A percentile compares a stretch with the other conserved stretches of the same genome.
Evolutionary conservation across 2,329 filamentous ascomycete species (phyloP).

Genomic region (Phialophora expanda): DNA sequence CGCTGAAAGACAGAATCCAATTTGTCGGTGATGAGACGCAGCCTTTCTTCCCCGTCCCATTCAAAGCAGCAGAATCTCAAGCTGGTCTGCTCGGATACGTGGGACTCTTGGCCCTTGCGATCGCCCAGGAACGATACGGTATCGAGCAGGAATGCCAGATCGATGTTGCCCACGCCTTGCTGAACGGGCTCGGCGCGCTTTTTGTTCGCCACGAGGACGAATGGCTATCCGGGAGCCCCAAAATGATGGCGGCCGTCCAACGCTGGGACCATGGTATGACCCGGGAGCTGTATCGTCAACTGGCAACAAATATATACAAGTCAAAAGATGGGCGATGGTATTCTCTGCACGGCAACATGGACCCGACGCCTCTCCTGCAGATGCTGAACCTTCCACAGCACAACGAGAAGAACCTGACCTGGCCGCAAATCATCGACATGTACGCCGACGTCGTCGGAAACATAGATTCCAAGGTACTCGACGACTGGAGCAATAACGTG

Average conservation of each 20-base stretch:
- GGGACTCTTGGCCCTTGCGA: slow-evolving; percentile 63
- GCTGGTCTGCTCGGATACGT: slow-evolving; percentile 65
- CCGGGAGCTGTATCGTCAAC: slow-evolving; percentile 20
- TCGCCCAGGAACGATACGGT: slow-evolving; percentile 62
- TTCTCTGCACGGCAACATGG: slow-evolving; percentile 34
- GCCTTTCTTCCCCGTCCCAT: slow-evolving; percentile 52
- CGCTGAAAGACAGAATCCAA: neutral
- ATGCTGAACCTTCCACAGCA: slow-evolving; percentile 26
- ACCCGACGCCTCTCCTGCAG: slow-evolving; percentile 19
- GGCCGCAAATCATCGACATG: slow-evolving; percentile 22
- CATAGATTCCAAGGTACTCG: slow-evolving; percentile 18
- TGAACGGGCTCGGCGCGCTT: slow-evolving; percentile 21
- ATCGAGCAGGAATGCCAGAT: slow-evolving; percentile 20
- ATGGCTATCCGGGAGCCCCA: slow-evolving; percentile 19
- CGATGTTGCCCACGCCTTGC: slow-evolving; percentile 22
- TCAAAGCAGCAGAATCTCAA: slow-evolving; percentile 60
- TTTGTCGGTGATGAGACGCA: slow-evolving; percentile 48
- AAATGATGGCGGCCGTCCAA: slow-evolving; percentile 17
- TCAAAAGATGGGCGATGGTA: slow-evolving; percentile 54
- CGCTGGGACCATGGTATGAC: slow-evolving; percentile 26
- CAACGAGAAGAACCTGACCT: slow-evolving; percentile 19
- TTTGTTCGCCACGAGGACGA: slow-evolving; percentile 18
- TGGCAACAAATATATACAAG: slow-evolving; percentile 52
- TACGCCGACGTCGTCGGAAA: slow-evolving; percentile 16
- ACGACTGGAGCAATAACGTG: slow-evolving; percentile 27